These are phyloP conservation scores for Cercophora samala DNA, from an alignment of 495 filamentous ascomycete species.

Conservation along the genomic window DNA sequence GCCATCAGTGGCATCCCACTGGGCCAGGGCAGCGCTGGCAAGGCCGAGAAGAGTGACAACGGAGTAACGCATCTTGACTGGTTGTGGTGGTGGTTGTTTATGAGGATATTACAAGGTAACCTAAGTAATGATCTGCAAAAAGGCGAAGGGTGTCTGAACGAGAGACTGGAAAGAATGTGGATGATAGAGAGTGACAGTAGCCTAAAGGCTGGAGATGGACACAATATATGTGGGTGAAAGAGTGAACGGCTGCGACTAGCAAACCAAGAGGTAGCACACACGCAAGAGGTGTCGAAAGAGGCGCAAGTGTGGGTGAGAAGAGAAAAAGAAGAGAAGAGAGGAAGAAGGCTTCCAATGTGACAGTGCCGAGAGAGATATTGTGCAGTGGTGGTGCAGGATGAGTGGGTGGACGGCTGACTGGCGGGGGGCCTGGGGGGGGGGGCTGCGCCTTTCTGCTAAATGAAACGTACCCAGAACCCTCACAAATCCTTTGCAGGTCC, in stretches of 20 bases:
- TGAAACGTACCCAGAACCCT: slow-evolving; percentile 2
- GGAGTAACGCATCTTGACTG: slow-evolving; percentile 45
- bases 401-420: not conserved
- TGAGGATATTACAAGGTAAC: slow-evolving; percentile 6
- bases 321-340: slow-evolving; percentile 18
- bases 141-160: slow-evolving; percentile 8
- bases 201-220: not conserved
- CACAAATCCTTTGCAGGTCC: slow-evolving; percentile 4
- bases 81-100: slow-evolving; percentile 3
- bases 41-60: slow-evolving; percentile 44
- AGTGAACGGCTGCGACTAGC: slow-evolving; percentile 14
- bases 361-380: slow-evolving; percentile 2
- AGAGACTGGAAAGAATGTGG: slow-evolving; percentile 17
- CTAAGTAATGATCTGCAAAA: slow-evolving; percentile 7
- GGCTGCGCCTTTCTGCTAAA: slow-evolving; percentile 6
- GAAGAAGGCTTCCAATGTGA: slow-evolving; percentile 5
- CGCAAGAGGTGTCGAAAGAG: slow-evolving; percentile 8
- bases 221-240: slow-evolving; percentile 17
- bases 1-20: slow-evolving; percentile 31
- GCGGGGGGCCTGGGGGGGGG: not conserved
- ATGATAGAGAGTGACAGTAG: slow-evolving; percentile 15
- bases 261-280: slow-evolving; percentile 6
- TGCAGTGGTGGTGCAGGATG: not conserved
- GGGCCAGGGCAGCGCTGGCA: slow-evolving; percentile 41
- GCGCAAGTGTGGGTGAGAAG: slow-evolving; percentile 17